Conservation (phyloP, 345 rosid genomes). For the Toxicodendron radicans region DNA sequence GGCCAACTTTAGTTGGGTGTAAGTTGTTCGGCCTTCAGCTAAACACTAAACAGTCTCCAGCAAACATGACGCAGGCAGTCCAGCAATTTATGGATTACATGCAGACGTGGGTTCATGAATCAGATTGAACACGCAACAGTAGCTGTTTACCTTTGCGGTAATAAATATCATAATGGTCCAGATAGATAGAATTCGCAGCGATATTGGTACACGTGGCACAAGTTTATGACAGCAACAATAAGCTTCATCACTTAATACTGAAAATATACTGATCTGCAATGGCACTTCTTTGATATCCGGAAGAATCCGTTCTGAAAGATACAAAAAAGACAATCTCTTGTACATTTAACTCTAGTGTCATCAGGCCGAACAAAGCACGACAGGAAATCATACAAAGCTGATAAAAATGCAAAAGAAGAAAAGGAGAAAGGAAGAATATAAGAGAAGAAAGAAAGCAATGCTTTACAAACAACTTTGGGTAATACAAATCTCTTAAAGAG, state of each 20-base stretch:
- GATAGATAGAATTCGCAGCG: too few relatives aligned
- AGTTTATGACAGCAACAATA: background rate
- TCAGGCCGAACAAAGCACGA: background rate
- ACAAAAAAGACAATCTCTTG: background rate
- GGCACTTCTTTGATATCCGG: background rate
- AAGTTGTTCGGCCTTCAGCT: too few relatives aligned
- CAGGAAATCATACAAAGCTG: conserved; percentile 5
- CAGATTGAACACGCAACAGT: too few relatives aligned
- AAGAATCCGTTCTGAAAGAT: background rate
- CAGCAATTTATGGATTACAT: too few relatives aligned
- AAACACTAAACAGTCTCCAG: too few relatives aligned
- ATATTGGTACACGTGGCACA: background rate
- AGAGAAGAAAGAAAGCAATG: conserved; percentile 12
- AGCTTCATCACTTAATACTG: background rate
- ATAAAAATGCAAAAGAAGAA: background rate
- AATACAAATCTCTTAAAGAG: conserved; percentile 23
- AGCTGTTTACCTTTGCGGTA: too few relatives aligned
- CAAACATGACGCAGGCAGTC: too few relatives aligned
- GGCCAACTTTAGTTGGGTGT: too few relatives aligned
- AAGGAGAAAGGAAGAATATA: background rate
- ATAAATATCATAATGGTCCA: too few relatives aligned
- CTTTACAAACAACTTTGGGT: conserved; percentile 40
- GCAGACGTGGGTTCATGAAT: too few relatives aligned
- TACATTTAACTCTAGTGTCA: background rate
- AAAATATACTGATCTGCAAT: background rate